Conservation (phyloP, 1,284 basidiomycete genomes). For the Tilletia setariae region DNA sequence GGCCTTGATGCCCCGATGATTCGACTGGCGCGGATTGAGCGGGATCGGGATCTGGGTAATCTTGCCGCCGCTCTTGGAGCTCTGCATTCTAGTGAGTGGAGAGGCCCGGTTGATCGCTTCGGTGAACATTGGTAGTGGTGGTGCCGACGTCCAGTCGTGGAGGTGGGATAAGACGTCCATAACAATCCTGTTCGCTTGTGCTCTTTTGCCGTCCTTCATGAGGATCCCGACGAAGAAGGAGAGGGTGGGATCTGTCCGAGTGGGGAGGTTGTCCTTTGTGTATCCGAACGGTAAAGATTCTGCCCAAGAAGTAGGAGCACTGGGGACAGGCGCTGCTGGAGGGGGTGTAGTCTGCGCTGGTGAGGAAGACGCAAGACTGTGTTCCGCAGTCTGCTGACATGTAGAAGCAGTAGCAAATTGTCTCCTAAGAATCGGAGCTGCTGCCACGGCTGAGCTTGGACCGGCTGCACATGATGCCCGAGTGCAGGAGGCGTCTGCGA, state of each 20-base stretch:
- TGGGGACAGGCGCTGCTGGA: background rate
- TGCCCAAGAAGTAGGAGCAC: background rate
- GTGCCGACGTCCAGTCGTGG: slow-evolving; percentile 42
- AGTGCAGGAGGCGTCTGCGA: too few species aligned
- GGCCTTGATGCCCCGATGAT: slow-evolving; percentile 53
- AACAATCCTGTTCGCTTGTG: slow-evolving; percentile 49
- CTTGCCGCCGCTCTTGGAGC: slow-evolving; percentile 54
- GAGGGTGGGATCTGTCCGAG: slow-evolving; percentile 46
- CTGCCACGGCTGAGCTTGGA: too few species aligned
- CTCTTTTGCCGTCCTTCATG: slow-evolving; percentile 56
- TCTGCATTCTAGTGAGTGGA: slow-evolving; percentile 54
- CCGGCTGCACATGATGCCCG: too few species aligned
- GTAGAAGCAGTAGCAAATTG: too few species aligned
- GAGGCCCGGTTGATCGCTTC: slow-evolving; percentile 50
- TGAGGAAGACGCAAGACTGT: background rate
- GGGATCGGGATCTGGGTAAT: slow-evolving; percentile 53
- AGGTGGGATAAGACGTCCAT: slow-evolving; percentile 47
- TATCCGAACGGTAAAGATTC: slow-evolving; percentile 22
- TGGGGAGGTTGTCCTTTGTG: slow-evolving; percentile 32
- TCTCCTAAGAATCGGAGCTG: too few species aligned
- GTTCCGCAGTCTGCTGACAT: too few species aligned
- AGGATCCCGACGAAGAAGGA: slow-evolving; percentile 53
- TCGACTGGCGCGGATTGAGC: slow-evolving; percentile 49
- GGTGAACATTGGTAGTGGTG: slow-evolving; percentile 53
- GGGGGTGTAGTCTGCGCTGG: background rate